A percentile compares a stretch with the other conserved stretches of the same genome.
These are phyloP conservation scores for Penicillium frequentans DNA, from an alignment of 2,329 filamentous ascomycete genomes.

Conservation along the genomic window DNA sequence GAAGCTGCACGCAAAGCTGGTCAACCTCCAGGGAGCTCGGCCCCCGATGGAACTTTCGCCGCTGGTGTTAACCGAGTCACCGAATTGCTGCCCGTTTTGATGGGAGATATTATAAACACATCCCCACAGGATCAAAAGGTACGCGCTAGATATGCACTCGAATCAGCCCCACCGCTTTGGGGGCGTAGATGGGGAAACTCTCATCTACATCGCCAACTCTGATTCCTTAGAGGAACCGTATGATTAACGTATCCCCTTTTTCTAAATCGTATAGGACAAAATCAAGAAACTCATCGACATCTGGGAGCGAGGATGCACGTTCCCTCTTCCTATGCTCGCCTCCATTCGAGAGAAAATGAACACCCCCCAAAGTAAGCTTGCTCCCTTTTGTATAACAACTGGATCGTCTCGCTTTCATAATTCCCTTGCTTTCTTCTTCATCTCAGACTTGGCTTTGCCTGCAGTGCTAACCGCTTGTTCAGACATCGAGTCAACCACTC, in stretches of 20 bases:
- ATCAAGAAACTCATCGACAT: slow-evolving; percentile 95
- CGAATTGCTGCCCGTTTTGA: slow-evolving; percentile 86
- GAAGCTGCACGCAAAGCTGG: slow-evolving; percentile 87
- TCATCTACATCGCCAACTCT: neutral
- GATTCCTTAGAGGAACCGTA: slow-evolving; percentile 34
- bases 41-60: slow-evolving; percentile 88
- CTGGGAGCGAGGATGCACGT: slow-evolving; percentile 94
- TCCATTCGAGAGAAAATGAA: slow-evolving; percentile 80
- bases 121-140: slow-evolving; percentile 96
- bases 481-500: slow-evolving; percentile 70
- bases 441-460: neutral
- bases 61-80: slow-evolving; percentile 96
- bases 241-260: slow-evolving; percentile 51
- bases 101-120: slow-evolving; percentile 90
- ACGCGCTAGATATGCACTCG: slow-evolving; percentile 56
- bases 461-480: slow-evolving; percentile 32
- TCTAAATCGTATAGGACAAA: slow-evolving; percentile 76
- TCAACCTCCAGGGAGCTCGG: slow-evolving; percentile 76
- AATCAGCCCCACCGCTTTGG: slow-evolving; percentile 23
- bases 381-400: slow-evolving; percentile 13
- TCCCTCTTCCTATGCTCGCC: slow-evolving; percentile 75
- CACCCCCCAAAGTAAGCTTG: slow-evolving; percentile 65
- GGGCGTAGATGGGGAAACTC: neutral
- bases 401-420: neutral
- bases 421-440: neutral